Base-by-base conservation (phyloP, 192 early-diverging fungal genomes). In the Kappamyces sp. region DNA sequence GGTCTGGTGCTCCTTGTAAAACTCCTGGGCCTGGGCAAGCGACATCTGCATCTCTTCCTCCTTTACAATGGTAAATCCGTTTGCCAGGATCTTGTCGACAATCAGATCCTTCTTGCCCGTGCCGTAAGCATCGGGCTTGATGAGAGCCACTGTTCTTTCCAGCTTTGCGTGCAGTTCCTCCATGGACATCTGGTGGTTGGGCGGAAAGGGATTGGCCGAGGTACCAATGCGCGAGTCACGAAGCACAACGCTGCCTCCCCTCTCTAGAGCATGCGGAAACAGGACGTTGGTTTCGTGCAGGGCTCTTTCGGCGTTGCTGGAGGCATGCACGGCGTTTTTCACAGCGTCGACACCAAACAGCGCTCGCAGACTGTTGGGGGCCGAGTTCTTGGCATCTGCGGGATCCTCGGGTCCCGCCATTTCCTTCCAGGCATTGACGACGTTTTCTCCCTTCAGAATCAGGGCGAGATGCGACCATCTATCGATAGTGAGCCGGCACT, bases 261-360 rank as follows among this genome's bases (percentile, higher is more conserved):
- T 48, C 54, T 49, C 54, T 2, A 66, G 60, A 4, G 65, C 40
- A 35, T 63, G 55, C 2, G 77, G 77, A 65, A 79, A 77, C 54
- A 80, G 57, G 0, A 63, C 50, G 30, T 71, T 76, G 31, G 75
- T 60, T 36, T 79, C 74, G n/a, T 69, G 67, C 6, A 50, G 51
- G 3, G 80, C 80, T 31, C 66, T 70, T 30, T 59, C 37, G 1
- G 63, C 61, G n/a, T 77, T 76, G 58, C 83, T 80, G 1, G 82
- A 81, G 11, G 75, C 78, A 59, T 84, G 82, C 1, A 84, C 74
- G 11, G 73, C 75, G 47, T 83, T 83, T 12, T 69, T 48, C n/a
- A 73, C 58, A 0, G 71, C 71, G 59, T 83, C 76, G 8, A 68
- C 74, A 12, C 80, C 80, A 62, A 52, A 81, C 1, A 79, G 49